A percentile compares a stretch with the other conserved stretches of the same genome.
Evolutionary conservation across 257 asterid species (phyloP).

Genomic region (Ligustrum vulgare): DNA sequence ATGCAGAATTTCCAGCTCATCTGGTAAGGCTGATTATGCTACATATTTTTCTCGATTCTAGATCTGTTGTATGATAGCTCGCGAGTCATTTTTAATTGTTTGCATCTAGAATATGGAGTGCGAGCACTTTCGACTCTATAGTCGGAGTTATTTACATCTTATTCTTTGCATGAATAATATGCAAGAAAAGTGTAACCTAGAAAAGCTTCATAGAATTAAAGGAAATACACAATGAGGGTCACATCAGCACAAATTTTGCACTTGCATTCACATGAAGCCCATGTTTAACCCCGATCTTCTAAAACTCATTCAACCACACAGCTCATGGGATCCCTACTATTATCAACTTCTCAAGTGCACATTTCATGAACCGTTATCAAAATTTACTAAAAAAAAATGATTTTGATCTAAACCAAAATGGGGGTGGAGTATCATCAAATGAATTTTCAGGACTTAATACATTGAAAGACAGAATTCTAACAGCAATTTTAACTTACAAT

Average conservation of each 20-base stretch:
- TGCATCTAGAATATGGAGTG: not conserved
- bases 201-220: not conserved
- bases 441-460: not conserved
- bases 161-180: not conserved
- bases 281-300: too few species aligned
- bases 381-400: too few species aligned
- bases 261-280: not conserved
- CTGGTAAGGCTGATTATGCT: constrained; percentile 34
- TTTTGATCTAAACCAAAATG: too few species aligned
- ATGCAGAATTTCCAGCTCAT: constrained; percentile 59
- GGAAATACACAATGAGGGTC: not conserved
- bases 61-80: not conserved
- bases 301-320: too few species aligned
- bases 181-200: not conserved
- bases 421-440: not conserved
- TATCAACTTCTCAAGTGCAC: too few species aligned
- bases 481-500: not conserved
- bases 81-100: not conserved
- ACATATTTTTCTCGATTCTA: not conserved
- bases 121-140: not conserved
- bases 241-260: not conserved
- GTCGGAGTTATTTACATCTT: not conserved
- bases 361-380: too few species aligned
- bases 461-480: not conserved
- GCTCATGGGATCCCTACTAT: too few species aligned